Percentiles rank a stretch among this genome's conserved stretches.
Evolutionary conservation across 805 yeast genomes (phyloP).

Genomic region (Candida glaebosa): DNA sequence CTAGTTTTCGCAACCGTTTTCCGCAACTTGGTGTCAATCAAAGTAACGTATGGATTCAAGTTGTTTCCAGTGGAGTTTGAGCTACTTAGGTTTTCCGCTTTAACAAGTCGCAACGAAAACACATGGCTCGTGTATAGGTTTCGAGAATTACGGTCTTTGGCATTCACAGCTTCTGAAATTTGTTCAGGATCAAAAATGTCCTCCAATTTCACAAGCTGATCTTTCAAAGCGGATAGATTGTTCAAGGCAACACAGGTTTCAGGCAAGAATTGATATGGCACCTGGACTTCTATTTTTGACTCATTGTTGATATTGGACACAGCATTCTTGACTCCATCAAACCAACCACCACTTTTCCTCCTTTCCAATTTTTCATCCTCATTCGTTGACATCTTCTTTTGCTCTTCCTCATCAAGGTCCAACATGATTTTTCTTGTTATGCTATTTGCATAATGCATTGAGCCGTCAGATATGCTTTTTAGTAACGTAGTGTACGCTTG

Average conservation of each 20-base stretch:
- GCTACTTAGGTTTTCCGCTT: constrained; percentile 59
- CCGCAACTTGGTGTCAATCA: constrained; percentile 53
- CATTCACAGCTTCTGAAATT: constrained; percentile 40
- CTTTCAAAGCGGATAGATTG: constrained; percentile 53
- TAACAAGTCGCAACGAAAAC: constrained; percentile 59
- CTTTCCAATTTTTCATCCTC: constrained; percentile 16
- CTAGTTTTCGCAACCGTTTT: constrained; percentile 68
- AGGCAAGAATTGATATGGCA: constrained; percentile 56
- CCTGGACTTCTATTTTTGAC: constrained; percentile 28
- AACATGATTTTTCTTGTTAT: constrained; percentile 34
- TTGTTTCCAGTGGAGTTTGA: constrained; percentile 30
- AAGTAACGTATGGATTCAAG: constrained; percentile 60
- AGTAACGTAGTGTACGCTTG: constrained; percentile 57
- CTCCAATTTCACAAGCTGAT: constrained; percentile 51
- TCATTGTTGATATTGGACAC: constrained; percentile 39
- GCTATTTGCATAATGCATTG: constrained; percentile 47
- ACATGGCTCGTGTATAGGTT: constrained; percentile 44
- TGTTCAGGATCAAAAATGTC: constrained; percentile 55
- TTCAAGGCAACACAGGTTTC: constrained; percentile 76
- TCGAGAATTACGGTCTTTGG: constrained; percentile 29
- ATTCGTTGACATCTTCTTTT: constrained; percentile 14
- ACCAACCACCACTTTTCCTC: constrained; percentile 36
- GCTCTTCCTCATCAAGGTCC: constrained; percentile 40
- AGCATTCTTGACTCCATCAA: constrained; percentile 52
- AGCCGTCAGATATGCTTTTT: constrained; percentile 59